A percentile compares a stretch with the other conserved stretches of the same genome.
phyloP scores from a whole-genome alignment of 1,284 basidiomycete species.

The Rhodotorula mucilaginosa region DNA sequence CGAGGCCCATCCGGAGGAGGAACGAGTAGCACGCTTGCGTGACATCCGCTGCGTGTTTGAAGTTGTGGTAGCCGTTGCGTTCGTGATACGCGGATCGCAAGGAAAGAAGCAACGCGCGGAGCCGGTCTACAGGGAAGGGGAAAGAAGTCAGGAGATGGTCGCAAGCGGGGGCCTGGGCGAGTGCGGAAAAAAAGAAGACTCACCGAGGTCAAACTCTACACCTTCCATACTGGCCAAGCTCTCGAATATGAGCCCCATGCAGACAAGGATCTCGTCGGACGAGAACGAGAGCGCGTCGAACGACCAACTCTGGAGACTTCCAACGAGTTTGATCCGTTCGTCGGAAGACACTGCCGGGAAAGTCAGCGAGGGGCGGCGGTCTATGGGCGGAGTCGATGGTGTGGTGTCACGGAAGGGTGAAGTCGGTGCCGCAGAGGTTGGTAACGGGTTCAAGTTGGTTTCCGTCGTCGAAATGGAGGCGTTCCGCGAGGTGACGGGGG shows the following conservation, averaged over 20 bases:
- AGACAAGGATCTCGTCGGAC: constrained; percentile 74
- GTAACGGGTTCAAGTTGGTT: constrained; percentile 1
- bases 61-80: constrained; percentile 92
- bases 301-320: constrained; percentile 70
- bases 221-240: constrained; percentile 60
- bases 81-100: constrained; percentile 79
- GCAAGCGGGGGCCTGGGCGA: not conserved
- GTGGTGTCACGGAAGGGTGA: constrained; percentile 5
- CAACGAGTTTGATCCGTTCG: constrained; percentile 54
- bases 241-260: constrained; percentile 70
- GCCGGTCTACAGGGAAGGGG: constrained; percentile 53
- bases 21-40: constrained; percentile 87
- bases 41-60: constrained; percentile 89
- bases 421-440: constrained; percentile 16
- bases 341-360: constrained; percentile 33
- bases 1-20: constrained; percentile 69
- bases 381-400: not conserved
- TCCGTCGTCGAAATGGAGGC: constrained; percentile 35
- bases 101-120: constrained; percentile 73
- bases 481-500: constrained; percentile 26
- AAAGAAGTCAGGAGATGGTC: not conserved
- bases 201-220: constrained; percentile 63
- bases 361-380: not conserved
- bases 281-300: constrained; percentile 80
- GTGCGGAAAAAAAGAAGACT: constrained; percentile 62